Base-by-base conservation (phyloP, 306 rosid genomes). In the Fagus crenata region DNA sequence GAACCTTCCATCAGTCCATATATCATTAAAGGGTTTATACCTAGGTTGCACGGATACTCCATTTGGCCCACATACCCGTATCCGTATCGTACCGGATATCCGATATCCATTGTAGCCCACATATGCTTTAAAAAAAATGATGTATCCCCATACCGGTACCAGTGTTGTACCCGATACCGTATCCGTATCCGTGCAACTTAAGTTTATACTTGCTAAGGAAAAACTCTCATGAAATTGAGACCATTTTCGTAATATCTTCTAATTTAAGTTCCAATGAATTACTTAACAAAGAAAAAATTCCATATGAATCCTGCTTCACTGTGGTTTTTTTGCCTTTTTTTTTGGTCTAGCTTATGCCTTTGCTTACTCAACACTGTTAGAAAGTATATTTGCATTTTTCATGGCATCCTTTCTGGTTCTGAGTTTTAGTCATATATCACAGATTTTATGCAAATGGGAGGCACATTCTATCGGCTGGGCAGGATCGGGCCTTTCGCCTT, bases 381-480 rank as follows among this genome's bases (percentile, higher is more conserved):
- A 11, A 28, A 0, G 42, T 15, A 33, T 36, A 63, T 63, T 7
- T 63, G 43, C 69, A 35, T 33, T 63, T 17, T 7, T 11, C 9
- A 8, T 2, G 69, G 22, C 36, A 35, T 63, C 28, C 43, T 14
- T 63, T 65, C 31, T 37, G 46, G 17, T 71, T 78, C 5, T 35
- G 55, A 68, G 40, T 17, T 68, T 61, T 22, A 71, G 73, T 56
- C 72, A 41, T 86, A 40, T 78, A 2, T 75, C 51, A 42, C 89
- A 95, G 98, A 91, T 95, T 95, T 87, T 95, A 92, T 86, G 93
- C 97, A 40, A 92, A 92, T 79, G 98, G 98, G 84, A 92, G 98
- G 81, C 97, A 92, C 83, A 90, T 95, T 82, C 89, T 95, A 71
- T 95, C 98, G 40, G 98, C 98, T 55, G 98, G 98, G 73, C 93